These are phyloP conservation scores for Paramecium primaurelia DNA, from an alignment of 73 alveolate species.

Conservation along the genomic window DNA sequence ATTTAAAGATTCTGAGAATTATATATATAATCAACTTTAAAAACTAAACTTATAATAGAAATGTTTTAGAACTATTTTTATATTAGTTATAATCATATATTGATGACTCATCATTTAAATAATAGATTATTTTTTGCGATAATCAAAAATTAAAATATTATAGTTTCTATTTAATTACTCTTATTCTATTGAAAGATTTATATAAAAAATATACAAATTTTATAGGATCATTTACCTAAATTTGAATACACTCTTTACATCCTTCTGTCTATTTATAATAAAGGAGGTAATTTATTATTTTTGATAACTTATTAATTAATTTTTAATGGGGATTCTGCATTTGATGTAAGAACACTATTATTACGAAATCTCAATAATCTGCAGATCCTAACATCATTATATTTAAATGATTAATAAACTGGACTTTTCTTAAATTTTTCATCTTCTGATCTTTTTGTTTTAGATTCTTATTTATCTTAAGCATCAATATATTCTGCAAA, in stretches of 20 bases:
- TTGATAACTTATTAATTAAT: not conserved
- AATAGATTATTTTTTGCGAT: no score
- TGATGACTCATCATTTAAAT: no score
- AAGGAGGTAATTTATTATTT: not conserved
- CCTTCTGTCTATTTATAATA: not conserved
- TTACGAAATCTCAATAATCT: not conserved
- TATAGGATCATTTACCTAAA: not conserved
- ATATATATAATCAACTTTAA: no score
- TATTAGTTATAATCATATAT: no score
- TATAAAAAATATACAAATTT: not conserved
- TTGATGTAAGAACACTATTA: not conserved
- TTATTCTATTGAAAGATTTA: not conserved
- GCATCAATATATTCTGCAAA: not conserved
- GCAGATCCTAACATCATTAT: not conserved
- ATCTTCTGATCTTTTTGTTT: not conserved
- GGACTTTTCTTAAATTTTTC: not conserved
- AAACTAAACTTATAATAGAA: no score
- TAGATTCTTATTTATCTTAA: not conserved
- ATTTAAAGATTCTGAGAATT: no score
- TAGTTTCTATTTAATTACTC: not conserved
- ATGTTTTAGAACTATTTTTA: no score
- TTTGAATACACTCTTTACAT: not conserved
- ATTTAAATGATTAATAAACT: not conserved
- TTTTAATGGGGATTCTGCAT: not conserved
- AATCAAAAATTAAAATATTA: no score